Conservation (phyloP, 2,329 filamentous ascomycete species). For the Aciculosporium take region DNA sequence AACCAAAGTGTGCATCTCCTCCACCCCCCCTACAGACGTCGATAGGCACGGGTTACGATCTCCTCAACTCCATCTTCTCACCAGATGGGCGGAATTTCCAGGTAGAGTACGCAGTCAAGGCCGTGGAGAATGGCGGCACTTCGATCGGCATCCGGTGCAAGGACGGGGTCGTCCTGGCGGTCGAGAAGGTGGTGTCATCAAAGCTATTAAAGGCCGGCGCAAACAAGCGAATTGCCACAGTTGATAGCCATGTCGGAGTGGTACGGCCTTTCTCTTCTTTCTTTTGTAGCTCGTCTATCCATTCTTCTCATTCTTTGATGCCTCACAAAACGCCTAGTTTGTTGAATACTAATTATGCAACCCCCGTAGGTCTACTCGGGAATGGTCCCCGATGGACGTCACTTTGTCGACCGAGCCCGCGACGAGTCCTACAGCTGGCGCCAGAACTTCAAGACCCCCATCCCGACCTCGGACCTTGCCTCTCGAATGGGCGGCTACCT, state of each 20-base stretch:
- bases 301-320: not conserved
- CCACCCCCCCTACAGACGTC: slow-evolving; percentile 57
- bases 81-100: slow-evolving; percentile 98
- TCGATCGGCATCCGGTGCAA: slow-evolving; percentile 94
- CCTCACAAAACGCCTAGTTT: not conserved
- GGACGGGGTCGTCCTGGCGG: slow-evolving; percentile 87
- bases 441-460: slow-evolving; percentile 85
- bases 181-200: slow-evolving; percentile 91
- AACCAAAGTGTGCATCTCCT: not conserved
- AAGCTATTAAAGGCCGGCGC: slow-evolving; percentile 90
- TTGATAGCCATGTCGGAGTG: slow-evolving; percentile 86
- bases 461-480: slow-evolving; percentile 75
- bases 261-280: slow-evolving; percentile 38
- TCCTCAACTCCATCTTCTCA: slow-evolving; percentile 98
- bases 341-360: no score
- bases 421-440: slow-evolving; percentile 90
- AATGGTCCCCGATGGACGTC: slow-evolving; percentile 84
- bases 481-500: slow-evolving; percentile 91
- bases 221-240: slow-evolving; percentile 92
- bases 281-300: not conserved
- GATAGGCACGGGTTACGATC: slow-evolving; percentile 98
- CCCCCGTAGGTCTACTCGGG: slow-evolving; percentile 92
- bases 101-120: slow-evolving; percentile 97
- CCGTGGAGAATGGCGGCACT: slow-evolving; percentile 94
- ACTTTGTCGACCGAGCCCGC: slow-evolving; percentile 87